Base-by-base conservation (phyloP, 2,329 filamentous ascomycete genomes). In the Monosporascus sp. region DNA sequence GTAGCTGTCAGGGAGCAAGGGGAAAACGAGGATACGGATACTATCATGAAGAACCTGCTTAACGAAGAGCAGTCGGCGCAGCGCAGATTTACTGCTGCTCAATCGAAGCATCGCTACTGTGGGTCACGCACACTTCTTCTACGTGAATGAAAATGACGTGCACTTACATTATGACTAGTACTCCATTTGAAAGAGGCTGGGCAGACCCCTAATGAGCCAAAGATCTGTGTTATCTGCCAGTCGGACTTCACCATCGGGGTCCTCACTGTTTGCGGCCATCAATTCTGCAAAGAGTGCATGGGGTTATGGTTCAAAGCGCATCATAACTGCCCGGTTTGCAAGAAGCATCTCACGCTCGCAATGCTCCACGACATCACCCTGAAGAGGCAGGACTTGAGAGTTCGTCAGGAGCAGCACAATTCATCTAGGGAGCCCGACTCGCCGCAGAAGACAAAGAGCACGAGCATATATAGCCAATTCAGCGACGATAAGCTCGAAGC, bases 221-320 rank as follows among this genome's bases (percentile, higher is more conserved):
- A 84, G 31, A 84, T 88, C 49, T 99, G 94, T 67, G 82, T 95
- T 52, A 97, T 99, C 61, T 99, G 94, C 67, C 86, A 89, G 64
- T 79, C 81, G 11, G 66, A 77, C 0, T 96, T 97, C 62, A 85
- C 87, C 54, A 75, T 84, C n/a, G 93, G 93, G 51, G 83, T 88
- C 50, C 76, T 93, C 56, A 97, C 93, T 0, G 81, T 91, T 1
- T 97, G 94, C 67, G 93, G 93, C 0, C 94, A 99, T 66, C 84
- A 91, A 58, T 97, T 91, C 67, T 97, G 93, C 74, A 91, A 90
- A 63, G 88, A 90, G 27, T 97, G 94, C 69, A 86, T 97, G 60
- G 77, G 78, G 38, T 62, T 84, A 14, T 97, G 94, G 94, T 90
- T 87, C 74, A 78, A 75, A 53, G 77, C 82, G 35, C 85, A 91